These are phyloP conservation scores for Gracilariopsis chorda DNA, from an alignment of 23 red algal genomes.

Conservation along the genomic window DNA sequence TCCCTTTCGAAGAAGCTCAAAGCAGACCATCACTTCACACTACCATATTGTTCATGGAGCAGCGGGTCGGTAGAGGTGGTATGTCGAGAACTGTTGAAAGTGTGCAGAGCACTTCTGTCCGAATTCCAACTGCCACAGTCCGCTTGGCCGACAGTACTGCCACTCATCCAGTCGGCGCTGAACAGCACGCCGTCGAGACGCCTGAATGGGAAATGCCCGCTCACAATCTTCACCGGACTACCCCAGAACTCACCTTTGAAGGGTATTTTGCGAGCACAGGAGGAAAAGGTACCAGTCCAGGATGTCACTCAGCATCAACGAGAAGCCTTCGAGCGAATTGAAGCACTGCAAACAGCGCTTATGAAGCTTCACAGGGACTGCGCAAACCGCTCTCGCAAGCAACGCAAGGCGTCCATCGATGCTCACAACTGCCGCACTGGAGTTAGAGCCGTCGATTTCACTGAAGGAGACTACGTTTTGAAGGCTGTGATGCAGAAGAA, in stretches of 20 bases:
- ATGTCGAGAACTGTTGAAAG: neutral
- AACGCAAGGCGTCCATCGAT: neutral
- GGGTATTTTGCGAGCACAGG: neutral
- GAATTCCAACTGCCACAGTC: neutral
- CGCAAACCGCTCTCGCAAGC: neutral
- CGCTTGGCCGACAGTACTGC: neutral
- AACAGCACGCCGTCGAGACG: neutral
- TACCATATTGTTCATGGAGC: constrained; percentile 19
- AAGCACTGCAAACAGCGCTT: neutral
- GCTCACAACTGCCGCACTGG: neutral
- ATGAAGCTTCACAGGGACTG: neutral
- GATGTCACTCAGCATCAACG: neutral
- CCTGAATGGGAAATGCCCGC: neutral
- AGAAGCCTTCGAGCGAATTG: neutral
- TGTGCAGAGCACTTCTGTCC: neutral
- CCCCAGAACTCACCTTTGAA: neutral
- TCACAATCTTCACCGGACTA: neutral
- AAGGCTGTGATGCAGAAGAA: neutral
- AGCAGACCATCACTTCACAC: constrained; percentile 24
- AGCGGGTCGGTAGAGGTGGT: constrained; percentile 38
- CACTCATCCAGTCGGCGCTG: neutral
- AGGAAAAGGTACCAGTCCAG: neutral
- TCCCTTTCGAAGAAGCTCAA: neutral
- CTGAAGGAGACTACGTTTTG: constrained; percentile 14
- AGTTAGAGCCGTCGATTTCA: neutral